Conservation (phyloP, 768 basidiomycete genomes). For the Megacollybia marginata region DNA sequence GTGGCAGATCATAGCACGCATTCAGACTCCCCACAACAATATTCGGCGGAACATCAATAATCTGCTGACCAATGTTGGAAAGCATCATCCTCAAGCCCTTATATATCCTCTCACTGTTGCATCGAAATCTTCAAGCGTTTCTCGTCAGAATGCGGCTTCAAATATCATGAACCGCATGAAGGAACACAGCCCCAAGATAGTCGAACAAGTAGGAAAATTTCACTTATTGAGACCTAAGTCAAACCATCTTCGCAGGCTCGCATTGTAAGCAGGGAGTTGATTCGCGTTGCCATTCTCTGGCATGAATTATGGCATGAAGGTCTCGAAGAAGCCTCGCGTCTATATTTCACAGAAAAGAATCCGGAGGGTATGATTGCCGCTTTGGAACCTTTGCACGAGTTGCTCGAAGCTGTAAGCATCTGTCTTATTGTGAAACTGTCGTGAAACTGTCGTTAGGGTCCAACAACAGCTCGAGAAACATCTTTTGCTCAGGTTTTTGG, state of each 20-base stretch:
- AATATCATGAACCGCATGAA: conserved; percentile 89
- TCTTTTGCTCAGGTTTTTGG: conserved; percentile 94
- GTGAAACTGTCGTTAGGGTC: conserved; percentile 50
- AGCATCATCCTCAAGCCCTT: conserved; percentile 93
- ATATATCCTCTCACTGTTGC: conserved; percentile 96
- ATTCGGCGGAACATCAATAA: conserved; percentile 86
- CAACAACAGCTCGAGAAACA: conserved; percentile 88
- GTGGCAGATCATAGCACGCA: conserved; percentile 89
- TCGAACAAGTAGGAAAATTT: conserved; percentile 59
- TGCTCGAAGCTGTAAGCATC: conserved; percentile 73
- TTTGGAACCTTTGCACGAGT: conserved; percentile 86
- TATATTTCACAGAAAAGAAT: conserved; percentile 96
- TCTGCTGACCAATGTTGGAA: conserved; percentile 87
- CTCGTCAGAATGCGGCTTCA: conserved; percentile 76
- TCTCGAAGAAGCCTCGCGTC: conserved; percentile 91
- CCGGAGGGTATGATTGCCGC: conserved; percentile 95
- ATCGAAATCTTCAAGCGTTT: conserved; percentile 84
- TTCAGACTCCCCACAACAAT: conserved; percentile 86
- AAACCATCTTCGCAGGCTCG: conserved; percentile 44
- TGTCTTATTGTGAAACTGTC: neutral
- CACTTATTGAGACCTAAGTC: neutral
- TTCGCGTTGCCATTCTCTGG: conserved; percentile 97
- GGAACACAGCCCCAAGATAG: conserved; percentile 82
- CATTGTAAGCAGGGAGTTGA: conserved; percentile 88
- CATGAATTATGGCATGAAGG: conserved; percentile 99